A percentile compares a stretch with the other conserved stretches of the same genome.
These are phyloP conservation scores for Colletotrichum falcatum DNA, from an alignment of 2,329 filamentous ascomycete genomes.

Conservation along the genomic window DNA sequence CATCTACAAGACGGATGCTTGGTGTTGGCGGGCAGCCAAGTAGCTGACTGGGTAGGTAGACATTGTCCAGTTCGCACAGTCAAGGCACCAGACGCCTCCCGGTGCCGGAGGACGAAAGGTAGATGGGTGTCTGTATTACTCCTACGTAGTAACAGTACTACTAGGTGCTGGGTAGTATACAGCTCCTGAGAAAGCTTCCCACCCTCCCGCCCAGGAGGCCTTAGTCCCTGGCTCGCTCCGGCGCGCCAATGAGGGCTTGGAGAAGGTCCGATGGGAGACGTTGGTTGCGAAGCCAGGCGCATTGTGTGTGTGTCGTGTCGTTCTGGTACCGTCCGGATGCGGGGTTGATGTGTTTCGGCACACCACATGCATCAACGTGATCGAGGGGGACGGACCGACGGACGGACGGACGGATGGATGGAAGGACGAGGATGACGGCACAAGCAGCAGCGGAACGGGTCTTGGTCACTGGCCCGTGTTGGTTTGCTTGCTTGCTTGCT, in stretches of 20 bases:
- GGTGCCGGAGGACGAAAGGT: slow-evolving; percentile 6
- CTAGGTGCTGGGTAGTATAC: no score
- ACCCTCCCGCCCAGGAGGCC: slow-evolving; percentile 35
- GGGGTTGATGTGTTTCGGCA: slow-evolving; percentile 37
- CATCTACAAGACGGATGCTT: slow-evolving; percentile 7
- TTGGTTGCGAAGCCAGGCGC: slow-evolving; percentile 35
- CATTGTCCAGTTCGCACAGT: slow-evolving; percentile 10
- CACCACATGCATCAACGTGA: slow-evolving; percentile 38
- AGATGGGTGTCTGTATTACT: not conserved
- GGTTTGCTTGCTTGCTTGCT: not conserved
- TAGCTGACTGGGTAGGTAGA: slow-evolving; percentile 2
- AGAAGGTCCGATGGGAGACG: slow-evolving; percentile 12
- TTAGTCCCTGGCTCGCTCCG: slow-evolving; percentile 24
- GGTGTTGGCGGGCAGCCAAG: slow-evolving; percentile 20
- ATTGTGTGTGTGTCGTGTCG: slow-evolving; percentile 38
- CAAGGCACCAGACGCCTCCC: no score
- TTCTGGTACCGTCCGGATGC: slow-evolving; percentile 38
- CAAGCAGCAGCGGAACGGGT: slow-evolving; percentile 23
- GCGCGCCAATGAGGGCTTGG: slow-evolving; percentile 27
- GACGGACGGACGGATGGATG: slow-evolving; percentile 29
- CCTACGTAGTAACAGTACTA: no score
- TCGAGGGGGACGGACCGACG: slow-evolving; percentile 20
- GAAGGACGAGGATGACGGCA: slow-evolving; percentile 14
- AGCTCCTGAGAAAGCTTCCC: slow-evolving; percentile 34
- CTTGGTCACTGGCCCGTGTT: slow-evolving; percentile 12